phyloP scores from a whole-genome alignment of 2,329 filamentous ascomycete species.

The Alternaria sp. region DNA sequence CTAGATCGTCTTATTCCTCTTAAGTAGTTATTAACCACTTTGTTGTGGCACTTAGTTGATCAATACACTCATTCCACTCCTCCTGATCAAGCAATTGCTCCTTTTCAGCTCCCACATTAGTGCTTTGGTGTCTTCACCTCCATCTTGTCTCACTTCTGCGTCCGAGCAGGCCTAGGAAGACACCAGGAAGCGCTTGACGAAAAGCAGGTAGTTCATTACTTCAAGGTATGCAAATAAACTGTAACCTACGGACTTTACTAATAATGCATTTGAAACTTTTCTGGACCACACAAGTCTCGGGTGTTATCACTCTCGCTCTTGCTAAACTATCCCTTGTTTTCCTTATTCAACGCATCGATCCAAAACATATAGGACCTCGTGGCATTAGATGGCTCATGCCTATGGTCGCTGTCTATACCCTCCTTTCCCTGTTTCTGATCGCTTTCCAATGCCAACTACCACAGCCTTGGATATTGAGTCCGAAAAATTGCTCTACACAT shows the following conservation, averaged over 20 bases:
- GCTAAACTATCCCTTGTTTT: constrained; percentile 21
- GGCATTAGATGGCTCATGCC: constrained; percentile 13
- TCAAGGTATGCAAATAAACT: constrained; percentile 16
- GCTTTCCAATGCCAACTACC: constrained; percentile 33
- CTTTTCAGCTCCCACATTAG: too few species aligned
- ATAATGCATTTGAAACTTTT: constrained; percentile 5
- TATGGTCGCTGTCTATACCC: constrained; percentile 15
- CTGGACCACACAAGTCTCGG: constrained; percentile 18
- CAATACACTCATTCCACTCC: too few species aligned
- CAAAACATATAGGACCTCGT: constrained; percentile 7
- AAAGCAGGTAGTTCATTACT: constrained; percentile 16
- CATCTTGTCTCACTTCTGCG: constrained; percentile 10
- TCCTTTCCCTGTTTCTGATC: constrained; percentile 18
- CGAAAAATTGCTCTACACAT: constrained; percentile 21
- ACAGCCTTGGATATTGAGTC: constrained; percentile 24
- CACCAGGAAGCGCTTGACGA: constrained; percentile 10
- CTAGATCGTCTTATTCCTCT: too few species aligned
- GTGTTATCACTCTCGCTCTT: constrained; percentile 14
- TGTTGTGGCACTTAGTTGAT: too few species aligned
- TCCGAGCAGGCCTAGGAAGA: constrained; percentile 11
- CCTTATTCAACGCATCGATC: constrained; percentile 21
- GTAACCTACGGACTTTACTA: not conserved
- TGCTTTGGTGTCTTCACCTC: constrained; percentile 11
- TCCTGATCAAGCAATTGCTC: too few species aligned
- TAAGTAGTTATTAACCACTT: too few species aligned